Evolutionary conservation across 495 filamentous ascomycete species (phyloP).

Genomic region (Bacidia rubella): DNA sequence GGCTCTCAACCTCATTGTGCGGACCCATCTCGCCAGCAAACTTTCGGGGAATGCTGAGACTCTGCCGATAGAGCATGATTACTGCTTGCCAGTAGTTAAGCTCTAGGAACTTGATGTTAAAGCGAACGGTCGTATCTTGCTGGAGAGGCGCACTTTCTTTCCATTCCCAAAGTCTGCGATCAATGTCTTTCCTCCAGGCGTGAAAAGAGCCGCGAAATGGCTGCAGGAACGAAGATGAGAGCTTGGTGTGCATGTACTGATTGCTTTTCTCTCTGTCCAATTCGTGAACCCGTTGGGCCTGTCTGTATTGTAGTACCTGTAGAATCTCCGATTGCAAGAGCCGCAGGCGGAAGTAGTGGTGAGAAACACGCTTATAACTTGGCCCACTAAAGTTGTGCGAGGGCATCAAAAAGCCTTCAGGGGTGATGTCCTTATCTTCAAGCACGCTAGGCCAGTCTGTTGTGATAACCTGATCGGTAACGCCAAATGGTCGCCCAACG

Average conservation of each 20-base stretch:
- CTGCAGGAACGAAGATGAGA: conserved; percentile 73
- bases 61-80: conserved; percentile 90
- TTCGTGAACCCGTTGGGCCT: conserved; percentile 49
- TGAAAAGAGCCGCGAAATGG: conserved; percentile 70
- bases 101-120: conserved; percentile 75
- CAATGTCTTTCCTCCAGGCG: conserved; percentile 79
- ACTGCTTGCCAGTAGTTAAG: conserved; percentile 98
- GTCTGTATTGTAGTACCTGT: conserved; percentile 83
- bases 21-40: conserved; percentile 67
- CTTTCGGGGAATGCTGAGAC: conserved; percentile 70
- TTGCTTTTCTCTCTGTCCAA: conserved; percentile 45
- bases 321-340: conserved; percentile 90
- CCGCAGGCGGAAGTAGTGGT: conserved; percentile 87
- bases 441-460: conserved; percentile 82
- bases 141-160: conserved; percentile 66
- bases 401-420: conserved; percentile 52
- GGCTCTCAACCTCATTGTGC: conserved; percentile 52
- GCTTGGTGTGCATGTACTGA: conserved; percentile 60
- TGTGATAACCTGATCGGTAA: conserved; percentile 86
- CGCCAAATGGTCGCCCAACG: conserved; percentile 85
- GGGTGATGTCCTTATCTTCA: conserved; percentile 83
- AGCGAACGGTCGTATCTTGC: conserved; percentile 68
- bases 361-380: conserved; percentile 76
- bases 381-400: conserved; percentile 35
- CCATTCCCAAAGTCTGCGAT: conserved; percentile 74